phyloP scores from a whole-genome alignment of 306 rosid species.

The Adenanthera pavonina region DNA sequence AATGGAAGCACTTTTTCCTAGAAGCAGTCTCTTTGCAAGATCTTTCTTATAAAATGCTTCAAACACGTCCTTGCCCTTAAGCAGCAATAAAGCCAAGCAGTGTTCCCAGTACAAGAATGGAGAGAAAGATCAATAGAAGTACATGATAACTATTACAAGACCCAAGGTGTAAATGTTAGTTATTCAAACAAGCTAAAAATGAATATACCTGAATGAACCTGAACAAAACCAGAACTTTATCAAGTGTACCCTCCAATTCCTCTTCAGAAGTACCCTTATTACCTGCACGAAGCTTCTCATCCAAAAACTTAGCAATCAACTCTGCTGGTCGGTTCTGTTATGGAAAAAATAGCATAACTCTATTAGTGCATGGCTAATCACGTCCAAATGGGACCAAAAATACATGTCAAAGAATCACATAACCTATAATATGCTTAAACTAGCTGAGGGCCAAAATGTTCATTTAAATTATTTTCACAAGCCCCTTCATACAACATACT shows the following conservation, averaged over 20 bases:
- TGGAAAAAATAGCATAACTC: slow-evolving; percentile 33
- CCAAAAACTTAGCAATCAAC: slow-evolving; percentile 94
- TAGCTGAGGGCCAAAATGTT: slow-evolving; percentile 12
- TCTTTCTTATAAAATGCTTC: slow-evolving; percentile 99
- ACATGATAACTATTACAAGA: slow-evolving; percentile 31
- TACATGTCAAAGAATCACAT: slow-evolving; percentile 20
- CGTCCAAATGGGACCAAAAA: slow-evolving; percentile 22
- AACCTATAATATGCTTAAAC: not conserved
- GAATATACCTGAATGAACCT: slow-evolving; percentile 92
- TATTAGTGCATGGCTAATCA: slow-evolving; percentile 35
- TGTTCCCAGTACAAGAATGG: slow-evolving; percentile 38
- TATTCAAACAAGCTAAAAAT: slow-evolving; percentile 36
- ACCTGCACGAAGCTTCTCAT: slow-evolving; percentile 99
- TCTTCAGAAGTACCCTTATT: slow-evolving; percentile 99
- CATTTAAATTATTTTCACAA: slow-evolving; percentile 30
- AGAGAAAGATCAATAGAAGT: slow-evolving; percentile 35
- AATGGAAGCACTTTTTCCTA: slow-evolving; percentile 98
- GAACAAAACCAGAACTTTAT: slow-evolving; percentile 89
- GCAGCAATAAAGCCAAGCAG: slow-evolving; percentile 41
- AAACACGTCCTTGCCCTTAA: slow-evolving; percentile 96
- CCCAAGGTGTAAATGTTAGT: slow-evolving; percentile 24
- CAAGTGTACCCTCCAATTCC: slow-evolving; percentile 96
- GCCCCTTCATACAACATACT: slow-evolving; percentile 5
- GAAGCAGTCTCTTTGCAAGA: slow-evolving; percentile 94
- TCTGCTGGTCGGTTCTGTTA: slow-evolving; percentile 97